A percentile compares a stretch with the other conserved stretches of the same genome.
phyloP scores from a whole-genome alignment of 2,329 filamentous ascomycete genomes.

The Stachybotrys chartarum region DNA sequence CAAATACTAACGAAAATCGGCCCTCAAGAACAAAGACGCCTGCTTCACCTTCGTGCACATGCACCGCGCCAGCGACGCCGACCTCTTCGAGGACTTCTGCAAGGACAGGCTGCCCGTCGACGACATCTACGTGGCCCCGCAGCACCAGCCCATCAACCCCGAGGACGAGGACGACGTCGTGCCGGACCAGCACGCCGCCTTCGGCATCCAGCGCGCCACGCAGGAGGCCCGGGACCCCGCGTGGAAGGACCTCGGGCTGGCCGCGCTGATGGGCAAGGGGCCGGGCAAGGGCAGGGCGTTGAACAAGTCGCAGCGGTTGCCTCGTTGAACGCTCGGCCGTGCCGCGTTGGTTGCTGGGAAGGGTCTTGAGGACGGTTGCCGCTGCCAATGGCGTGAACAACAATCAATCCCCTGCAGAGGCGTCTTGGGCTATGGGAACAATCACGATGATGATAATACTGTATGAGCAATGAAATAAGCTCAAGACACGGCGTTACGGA shows the following conservation, averaged over 20 bases:
- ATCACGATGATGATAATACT: too few relatives aligned
- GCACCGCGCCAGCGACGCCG: conserved; percentile 62
- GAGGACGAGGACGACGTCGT: conserved; percentile 87
- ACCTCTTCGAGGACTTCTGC: conserved; percentile 73
- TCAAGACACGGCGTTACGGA: not conserved
- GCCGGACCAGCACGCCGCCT: conserved; percentile 80
- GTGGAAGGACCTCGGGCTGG: conserved; percentile 75
- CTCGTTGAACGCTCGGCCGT: conserved; percentile 4
- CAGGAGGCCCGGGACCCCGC: conserved; percentile 63
- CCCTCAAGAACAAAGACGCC: conserved; percentile 61
- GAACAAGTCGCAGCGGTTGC: conserved; percentile 10
- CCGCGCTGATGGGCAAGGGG: conserved; percentile 60
- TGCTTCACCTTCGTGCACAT: conserved; percentile 71
- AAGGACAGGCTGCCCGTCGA: conserved; percentile 65
- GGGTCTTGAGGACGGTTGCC: too few relatives aligned
- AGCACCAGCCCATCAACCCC: conserved; percentile 76
- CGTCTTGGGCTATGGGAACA: too few relatives aligned
- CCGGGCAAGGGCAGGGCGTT: conserved; percentile 26
- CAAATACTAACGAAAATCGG: not conserved
- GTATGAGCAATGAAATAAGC: not conserved
- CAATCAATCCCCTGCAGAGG: too few relatives aligned
- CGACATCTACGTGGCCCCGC: conserved; percentile 73
- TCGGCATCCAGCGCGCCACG: conserved; percentile 76
- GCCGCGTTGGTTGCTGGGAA: not conserved
- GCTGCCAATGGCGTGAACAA: too few relatives aligned